Evolutionary conservation across 2,329 filamentous ascomycete species (phyloP), one percentile per base, ranked within the genome.

Genomic region (Ophiognomonia clavigignenti-juglandacearum): DNA sequence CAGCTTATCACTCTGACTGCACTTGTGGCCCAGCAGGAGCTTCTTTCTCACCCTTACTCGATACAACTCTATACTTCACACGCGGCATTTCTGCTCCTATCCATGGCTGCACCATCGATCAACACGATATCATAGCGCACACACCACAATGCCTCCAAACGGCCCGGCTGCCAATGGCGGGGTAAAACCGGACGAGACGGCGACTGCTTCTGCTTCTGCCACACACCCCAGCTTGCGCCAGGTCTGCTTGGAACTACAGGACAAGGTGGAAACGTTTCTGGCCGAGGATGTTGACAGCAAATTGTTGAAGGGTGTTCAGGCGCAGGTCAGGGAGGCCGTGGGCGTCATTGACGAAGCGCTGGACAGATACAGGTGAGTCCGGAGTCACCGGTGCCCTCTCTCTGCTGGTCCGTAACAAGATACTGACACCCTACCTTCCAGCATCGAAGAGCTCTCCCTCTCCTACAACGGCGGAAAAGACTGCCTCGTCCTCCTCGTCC

Each of bases 391-490:
- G 22, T 22, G n/a, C 26, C 14, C 39, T 14, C 26, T 3, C n/a
- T n/a, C n/a, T n/a, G n/a, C n/a, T n/a, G n/a, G n/a, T n/a, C n/a
- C n/a, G n/a, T n/a, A n/a, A n/a, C 27, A n/a, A 14, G 13, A n/a
- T 19, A 29, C 23, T 9, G 27, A 32, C 39, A 40, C 40, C 14
- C 14, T 18, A 6, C 31, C 34, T 37, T 37, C 51, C 58, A 93
- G 88, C 49, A 78, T 86, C 53, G 76, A 85, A 49, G 78, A 95
- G 62, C 77, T 97, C 51, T 89, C 91, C 5, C 75, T 97, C 54
- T 95, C 92, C 47, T 98, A 96, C 70, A 98, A 98, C 59, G 93
- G 93, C 61, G 93, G 93, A 52, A 98, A 98, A 67, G 93, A 97
- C 74, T 97, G 92, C 60, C 85, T 97, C 16, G 91, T 97, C 44